Evolutionary conservation across 495 filamentous ascomycete genomes (phyloP).

Genomic region (Penicillium fimorum): DNA sequence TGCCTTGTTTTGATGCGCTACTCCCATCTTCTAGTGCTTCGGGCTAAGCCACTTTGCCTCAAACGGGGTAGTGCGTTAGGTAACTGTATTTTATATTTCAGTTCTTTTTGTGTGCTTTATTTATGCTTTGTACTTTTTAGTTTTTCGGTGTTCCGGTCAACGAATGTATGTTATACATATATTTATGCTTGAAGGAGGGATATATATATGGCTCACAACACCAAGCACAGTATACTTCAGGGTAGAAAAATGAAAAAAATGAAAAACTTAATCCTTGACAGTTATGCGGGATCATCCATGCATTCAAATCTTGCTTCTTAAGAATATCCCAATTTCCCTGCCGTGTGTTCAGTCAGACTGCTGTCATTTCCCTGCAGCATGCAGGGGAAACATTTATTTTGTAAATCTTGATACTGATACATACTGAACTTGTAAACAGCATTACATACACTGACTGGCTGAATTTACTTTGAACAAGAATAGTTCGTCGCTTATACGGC

Average conservation of each 20-base stretch:
- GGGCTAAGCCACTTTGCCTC: not conserved
- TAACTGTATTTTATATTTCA: not conserved
- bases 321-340: slow-evolving; percentile 2
- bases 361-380: slow-evolving; percentile 4
- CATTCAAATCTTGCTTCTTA: not conserved
- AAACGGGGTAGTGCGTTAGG: not conserved
- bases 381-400: slow-evolving; percentile 1
- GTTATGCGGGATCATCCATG: not conserved
- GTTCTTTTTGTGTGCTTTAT: not conserved
- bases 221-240: not conserved
- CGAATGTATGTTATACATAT: not conserved
- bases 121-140: not conserved
- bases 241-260: not conserved
- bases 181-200: not conserved
- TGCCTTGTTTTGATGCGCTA: slow-evolving; percentile 24
- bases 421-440: not conserved
- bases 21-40: not conserved
- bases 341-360: not conserved
- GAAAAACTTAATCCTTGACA: not conserved
- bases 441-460: not conserved
- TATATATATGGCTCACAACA: not conserved
- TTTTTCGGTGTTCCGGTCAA: not conserved
- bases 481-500: no score
- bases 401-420: no score
- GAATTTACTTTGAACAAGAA: no score